Evolutionary conservation across 305 asterid genomes (phyloP).

Genomic region (Solanum aculeatissimum): DNA sequence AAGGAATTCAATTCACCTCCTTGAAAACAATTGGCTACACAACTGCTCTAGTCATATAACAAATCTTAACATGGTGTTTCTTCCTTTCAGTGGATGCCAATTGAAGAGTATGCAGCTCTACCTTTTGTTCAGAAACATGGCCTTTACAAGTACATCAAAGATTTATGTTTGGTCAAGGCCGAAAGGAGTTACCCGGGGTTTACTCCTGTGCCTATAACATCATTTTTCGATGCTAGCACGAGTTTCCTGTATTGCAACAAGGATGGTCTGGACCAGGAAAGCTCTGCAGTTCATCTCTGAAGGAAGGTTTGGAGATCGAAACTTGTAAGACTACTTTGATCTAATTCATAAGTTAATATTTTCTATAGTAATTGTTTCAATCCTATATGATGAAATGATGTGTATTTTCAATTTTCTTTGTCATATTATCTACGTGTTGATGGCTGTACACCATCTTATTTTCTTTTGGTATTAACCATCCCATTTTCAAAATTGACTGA

Average conservation of each 20-base stretch:
- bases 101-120: conserved; percentile 49
- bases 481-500: background rate
- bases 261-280: conserved; percentile 24
- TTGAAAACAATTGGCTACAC: background rate
- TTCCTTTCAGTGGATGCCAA: conserved; percentile 57
- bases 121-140: conserved; percentile 27
- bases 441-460: background rate
- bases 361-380: background rate
- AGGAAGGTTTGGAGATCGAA: background rate
- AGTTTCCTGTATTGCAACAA: conserved; percentile 47
- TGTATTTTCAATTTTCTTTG: background rate
- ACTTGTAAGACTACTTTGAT: background rate
- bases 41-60: background rate
- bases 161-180: conserved; percentile 41
- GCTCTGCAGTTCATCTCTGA: background rate
- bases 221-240: conserved; percentile 18
- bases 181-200: conserved; percentile 41
- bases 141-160: conserved; percentile 41
- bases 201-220: conserved; percentile 32
- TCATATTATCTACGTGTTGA: background rate
- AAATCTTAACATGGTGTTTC: background rate
- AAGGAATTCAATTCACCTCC: background rate
- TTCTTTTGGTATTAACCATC: background rate
- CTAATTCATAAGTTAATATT: background rate
- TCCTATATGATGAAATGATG: background rate